Evolutionary conservation across 768 basidiomycete genomes (phyloP).

Genomic region (Lentinus brumalis): DNA sequence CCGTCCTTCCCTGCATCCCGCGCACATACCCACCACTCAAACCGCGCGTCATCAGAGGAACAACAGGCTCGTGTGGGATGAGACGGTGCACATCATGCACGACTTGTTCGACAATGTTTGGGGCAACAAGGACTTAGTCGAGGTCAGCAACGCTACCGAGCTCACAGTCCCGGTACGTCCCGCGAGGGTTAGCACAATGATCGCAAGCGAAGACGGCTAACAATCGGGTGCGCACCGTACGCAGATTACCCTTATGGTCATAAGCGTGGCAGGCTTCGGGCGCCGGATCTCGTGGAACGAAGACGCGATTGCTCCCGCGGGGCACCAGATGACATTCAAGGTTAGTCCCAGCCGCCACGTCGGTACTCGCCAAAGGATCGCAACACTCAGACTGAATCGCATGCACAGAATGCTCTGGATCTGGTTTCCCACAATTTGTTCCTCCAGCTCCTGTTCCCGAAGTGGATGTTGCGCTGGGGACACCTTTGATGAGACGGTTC

Average conservation of each 20-base stretch:
- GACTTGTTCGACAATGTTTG: slow-evolving; percentile 47
- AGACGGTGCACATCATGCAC: slow-evolving; percentile 33
- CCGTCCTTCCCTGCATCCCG: background rate
- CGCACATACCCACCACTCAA: background rate
- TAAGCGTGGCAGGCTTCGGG: slow-evolving; percentile 61
- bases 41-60: slow-evolving; percentile 28
- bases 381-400: background rate
- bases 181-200: no score
- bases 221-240: background rate
- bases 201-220: no score
- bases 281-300: slow-evolving; percentile 51
- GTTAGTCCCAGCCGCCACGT: slow-evolving; percentile 2
- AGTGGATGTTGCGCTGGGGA: slow-evolving; percentile 26
- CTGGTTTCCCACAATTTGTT: slow-evolving; percentile 31
- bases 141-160: slow-evolving; percentile 49
- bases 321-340: slow-evolving; percentile 41
- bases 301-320: slow-evolving; percentile 40
- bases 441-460: slow-evolving; percentile 28
- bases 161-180: slow-evolving; percentile 53
- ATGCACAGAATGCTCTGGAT: slow-evolving; percentile 28
- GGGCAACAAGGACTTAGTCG: slow-evolving; percentile 42
- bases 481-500: slow-evolving; percentile 24
- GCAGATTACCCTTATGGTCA: slow-evolving; percentile 59
- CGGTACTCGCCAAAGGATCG: background rate
- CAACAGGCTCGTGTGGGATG: slow-evolving; percentile 43